These are phyloP conservation scores for Cadophora luteo-olivacea DNA, from an alignment of 2,329 filamentous ascomycete species.

Conservation along the genomic window DNA sequence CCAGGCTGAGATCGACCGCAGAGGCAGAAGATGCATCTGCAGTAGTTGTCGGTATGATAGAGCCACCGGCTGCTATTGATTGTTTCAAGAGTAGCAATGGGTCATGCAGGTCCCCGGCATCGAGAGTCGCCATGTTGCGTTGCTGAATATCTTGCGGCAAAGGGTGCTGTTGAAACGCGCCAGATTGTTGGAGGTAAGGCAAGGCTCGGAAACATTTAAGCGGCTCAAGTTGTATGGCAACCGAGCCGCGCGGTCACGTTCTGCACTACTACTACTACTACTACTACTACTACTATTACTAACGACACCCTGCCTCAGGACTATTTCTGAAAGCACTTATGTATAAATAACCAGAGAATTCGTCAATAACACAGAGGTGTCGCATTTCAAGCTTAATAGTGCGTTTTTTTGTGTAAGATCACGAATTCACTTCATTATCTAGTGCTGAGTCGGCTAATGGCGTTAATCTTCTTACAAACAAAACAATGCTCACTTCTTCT, in stretches of 20 bases:
- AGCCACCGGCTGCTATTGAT: constrained; percentile 74
- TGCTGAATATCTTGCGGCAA: constrained; percentile 30
- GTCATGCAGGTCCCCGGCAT: constrained; percentile 61
- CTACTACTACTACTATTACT: too few species aligned
- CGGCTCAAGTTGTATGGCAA: neutral
- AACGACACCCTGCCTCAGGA: too few species aligned
- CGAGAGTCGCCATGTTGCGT: constrained; percentile 61
- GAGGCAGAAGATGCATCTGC: constrained; percentile 67
- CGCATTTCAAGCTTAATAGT: too few species aligned
- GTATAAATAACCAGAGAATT: too few species aligned
- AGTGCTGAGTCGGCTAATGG: neutral
- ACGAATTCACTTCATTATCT: neutral
- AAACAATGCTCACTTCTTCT: neutral
- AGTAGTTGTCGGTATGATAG: constrained; percentile 77
- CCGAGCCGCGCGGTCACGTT: neutral
- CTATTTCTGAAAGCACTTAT: too few species aligned
- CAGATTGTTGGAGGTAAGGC: constrained; percentile 4
- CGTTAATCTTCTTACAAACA: neutral
- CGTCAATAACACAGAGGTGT: too few species aligned
- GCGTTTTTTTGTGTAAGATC: neutral
- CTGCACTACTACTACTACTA: too few species aligned
- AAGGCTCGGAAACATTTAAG: constrained; percentile 2
- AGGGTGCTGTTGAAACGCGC: constrained; percentile 3
- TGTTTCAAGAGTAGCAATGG: constrained; percentile 84
- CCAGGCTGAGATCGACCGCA: constrained; percentile 64